phyloP scores from a whole-genome alignment of 2,329 filamentous ascomycete genomes.

The Arachnomyces sp. region DNA sequence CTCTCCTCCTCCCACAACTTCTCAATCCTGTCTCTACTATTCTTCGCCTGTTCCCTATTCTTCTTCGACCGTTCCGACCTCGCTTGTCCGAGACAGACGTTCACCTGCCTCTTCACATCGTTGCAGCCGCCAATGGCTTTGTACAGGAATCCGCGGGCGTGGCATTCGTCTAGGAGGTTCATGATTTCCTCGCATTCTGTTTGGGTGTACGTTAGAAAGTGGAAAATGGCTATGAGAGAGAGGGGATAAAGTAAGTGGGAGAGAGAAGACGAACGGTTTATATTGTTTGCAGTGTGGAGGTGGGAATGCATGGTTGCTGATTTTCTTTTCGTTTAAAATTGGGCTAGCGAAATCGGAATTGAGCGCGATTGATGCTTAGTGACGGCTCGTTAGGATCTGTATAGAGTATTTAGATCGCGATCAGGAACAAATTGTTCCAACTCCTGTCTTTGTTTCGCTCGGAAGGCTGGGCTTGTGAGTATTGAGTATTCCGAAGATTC shows the following conservation, averaged over 20 bases:
- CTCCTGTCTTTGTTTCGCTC: background rate
- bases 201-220: constrained; percentile 12
- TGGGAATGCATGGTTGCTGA: constrained; percentile 80
- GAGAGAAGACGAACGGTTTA: constrained; percentile 50
- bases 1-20: constrained; percentile 63
- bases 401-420: too few relatives aligned
- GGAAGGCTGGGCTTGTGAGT: background rate
- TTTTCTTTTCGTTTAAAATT: constrained; percentile 10
- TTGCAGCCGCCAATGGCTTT: constrained; percentile 90
- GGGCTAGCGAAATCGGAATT: background rate
- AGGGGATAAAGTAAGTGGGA: constrained; percentile 1
- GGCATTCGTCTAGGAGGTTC: constrained; percentile 88
- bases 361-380: too few relatives aligned
- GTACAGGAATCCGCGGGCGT: constrained; percentile 83
- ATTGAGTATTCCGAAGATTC: background rate
- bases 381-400: too few relatives aligned
- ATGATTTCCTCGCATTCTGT: constrained; percentile 92
- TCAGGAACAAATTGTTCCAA: background rate
- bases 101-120: constrained; percentile 73
- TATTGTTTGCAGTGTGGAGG: constrained; percentile 85
- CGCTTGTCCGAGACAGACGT: constrained; percentile 74
- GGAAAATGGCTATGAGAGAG: background rate
- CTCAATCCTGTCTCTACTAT: constrained; percentile 67
- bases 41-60: constrained; percentile 65
- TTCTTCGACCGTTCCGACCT: constrained; percentile 67